Base-by-base conservation (phyloP, 2,329 filamentous ascomycete genomes). In the Aspergillus fructus region DNA sequence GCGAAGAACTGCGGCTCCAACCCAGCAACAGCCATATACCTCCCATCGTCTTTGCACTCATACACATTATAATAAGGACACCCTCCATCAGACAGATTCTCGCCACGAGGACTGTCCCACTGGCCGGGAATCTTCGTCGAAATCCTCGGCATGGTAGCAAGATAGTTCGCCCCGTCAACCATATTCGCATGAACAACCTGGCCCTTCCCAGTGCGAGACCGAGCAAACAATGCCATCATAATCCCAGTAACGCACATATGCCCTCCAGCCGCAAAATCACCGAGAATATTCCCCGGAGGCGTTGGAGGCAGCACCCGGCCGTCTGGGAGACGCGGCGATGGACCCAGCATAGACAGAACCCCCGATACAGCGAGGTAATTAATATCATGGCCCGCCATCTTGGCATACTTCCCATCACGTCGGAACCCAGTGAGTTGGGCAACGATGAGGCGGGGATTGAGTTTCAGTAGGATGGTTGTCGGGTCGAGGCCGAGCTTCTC, bases 151-250 rank as follows among this genome's bases (percentile, higher is more conserved):
- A 91, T 92, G 0, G 85, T 88, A 1, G 87, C 86, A 17, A 96
- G 76, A 73, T 91, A 91, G 42, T 85, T 83, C 33, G 82, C 84
- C 8, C 92, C 92, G 77, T 96, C 92, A 13, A 96, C 92, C 92
- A 96, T 96, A 73, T 93, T 96, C 24, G 89, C 89, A 76, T 96
- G 90, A 9, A 96, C 91, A 5, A 96, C 87, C 76, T 96, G 91
- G 0, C 92, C 92, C 3, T 74, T 76, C 0, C 89, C 90, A 1
- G 79, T 85, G 40, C 72, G 76, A 55, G 80, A 77, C 24, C 90
- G 77, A 19, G 84, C 80, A 12, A 93, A 66, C 57, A 96, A 75
- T 1, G 92, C 92, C 45, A 96, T 77, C 53, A 96, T 72, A 4
- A 96, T 84, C 0, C 91, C 92, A 58, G 91, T 80, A 65, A 93